Percentiles rank a stretch among this genome's conserved stretches.
Conservation (phyloP, 225 moss, liverwort and hornwort genomes). For the Takakia lepidozioides region DNA sequence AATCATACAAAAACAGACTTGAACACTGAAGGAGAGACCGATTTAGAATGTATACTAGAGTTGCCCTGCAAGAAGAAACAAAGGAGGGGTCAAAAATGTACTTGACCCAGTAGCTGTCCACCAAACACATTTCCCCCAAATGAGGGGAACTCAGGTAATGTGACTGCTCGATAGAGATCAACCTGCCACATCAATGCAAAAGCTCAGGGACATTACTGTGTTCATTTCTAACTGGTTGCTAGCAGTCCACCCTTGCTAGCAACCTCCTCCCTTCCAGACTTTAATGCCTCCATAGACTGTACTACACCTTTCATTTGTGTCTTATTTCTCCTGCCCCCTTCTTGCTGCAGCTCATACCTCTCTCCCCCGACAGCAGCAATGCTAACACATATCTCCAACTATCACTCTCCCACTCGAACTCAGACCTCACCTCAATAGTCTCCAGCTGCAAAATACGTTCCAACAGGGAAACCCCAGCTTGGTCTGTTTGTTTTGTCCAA, state of each 20-base stretch:
- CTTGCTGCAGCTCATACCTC: no score
- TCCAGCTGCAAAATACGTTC: constrained; percentile 52
- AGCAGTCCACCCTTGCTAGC: no score
- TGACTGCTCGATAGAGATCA: constrained; percentile 49
- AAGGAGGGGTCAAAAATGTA: constrained; percentile 10
- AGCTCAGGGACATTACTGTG: background rate
- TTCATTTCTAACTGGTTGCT: no score
- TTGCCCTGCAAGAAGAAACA: constrained; percentile 2
- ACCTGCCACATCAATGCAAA: constrained; percentile 22
- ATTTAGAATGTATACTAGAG: no score
- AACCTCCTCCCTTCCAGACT: no score
- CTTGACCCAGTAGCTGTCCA: constrained; percentile 52
- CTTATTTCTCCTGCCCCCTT: no score
- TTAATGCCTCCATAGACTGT: no score
- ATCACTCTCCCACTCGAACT: background rate
- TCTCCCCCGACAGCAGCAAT: no score
- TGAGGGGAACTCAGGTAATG: constrained; percentile 36
- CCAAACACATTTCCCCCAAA: constrained; percentile 50
- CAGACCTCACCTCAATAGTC: constrained; percentile 35
- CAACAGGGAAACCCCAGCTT: constrained; percentile 28
- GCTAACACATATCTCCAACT: no score
- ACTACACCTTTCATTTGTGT: no score
- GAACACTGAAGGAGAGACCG: no score
- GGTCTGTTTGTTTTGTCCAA: constrained; percentile 48
- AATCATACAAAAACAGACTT: no score